Evolutionary conservation across 2,329 filamentous ascomycete genomes (phyloP), one percentile per base, ranked within the genome.

Genomic region (Monosporascus sp.): DNA sequence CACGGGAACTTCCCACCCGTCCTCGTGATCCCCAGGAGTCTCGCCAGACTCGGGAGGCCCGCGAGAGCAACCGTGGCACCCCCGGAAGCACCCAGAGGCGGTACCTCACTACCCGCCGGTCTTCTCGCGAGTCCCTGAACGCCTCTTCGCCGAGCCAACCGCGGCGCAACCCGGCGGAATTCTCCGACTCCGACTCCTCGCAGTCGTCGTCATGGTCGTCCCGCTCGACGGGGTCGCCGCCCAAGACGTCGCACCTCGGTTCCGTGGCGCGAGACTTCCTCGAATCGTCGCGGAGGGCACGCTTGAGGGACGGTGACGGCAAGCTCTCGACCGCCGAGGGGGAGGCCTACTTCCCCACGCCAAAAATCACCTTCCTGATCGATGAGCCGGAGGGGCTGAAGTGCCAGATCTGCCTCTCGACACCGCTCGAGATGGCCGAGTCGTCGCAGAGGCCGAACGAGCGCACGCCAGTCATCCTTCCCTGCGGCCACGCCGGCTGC

Each of bases 401-500:
- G 0, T 69, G 66, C 26, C 56, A 62, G 41, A 64, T 69, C 24
- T 68, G 66, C 43, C 48, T 52, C 7, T 52, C 52, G 19, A 36
- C 51, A 3, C n/a, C 45, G 3, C 46, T 67, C 0, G 45, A 52
- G 45, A 54, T 67, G 51, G 55, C 34, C 1, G 41, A 20, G 14
- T 16, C 41, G n/a, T n/a, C 41, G 20, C n/a, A 44, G 41, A n/a
- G 14, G 7, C 14, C n/a, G 24, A n/a, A 36, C 0, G 51, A 60
- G 4, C 43, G n/a, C 0, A 52, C 56, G 1, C 63, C 70, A 1
- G 55, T 59, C 3, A 66, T 73, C 1, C 54, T 73, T 24, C 67
- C 72, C 0, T 73, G 71, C 40, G 71, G 69, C 0, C 72, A 75
- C 50, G 54, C 67, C 5, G 67, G 58, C 4, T 69, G 71, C 49